Evolutionary conservation across 78 protist species (phyloP).

Genomic region (Dictyostelium capitatum): DNA sequence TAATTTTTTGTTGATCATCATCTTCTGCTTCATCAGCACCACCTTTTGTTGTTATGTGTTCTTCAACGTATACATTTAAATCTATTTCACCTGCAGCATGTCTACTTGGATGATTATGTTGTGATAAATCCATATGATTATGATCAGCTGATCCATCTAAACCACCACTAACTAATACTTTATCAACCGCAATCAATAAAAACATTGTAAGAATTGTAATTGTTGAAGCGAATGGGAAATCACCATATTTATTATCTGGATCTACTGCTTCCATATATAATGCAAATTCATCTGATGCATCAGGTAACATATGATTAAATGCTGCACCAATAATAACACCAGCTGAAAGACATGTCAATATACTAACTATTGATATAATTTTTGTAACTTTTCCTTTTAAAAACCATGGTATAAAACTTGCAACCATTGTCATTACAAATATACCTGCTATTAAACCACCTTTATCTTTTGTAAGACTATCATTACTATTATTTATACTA

Average conservation of each 20-base stretch:
- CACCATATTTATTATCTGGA: neutral
- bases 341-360: constrained; percentile 49
- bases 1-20: neutral
- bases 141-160: constrained; percentile 40
- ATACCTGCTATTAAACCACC: constrained; percentile 53
- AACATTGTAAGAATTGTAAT: constrained; percentile 56
- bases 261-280: constrained; percentile 1
- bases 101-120: constrained; percentile 25
- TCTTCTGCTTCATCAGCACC: neutral
- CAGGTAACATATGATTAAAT: constrained; percentile 57
- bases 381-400: constrained; percentile 20
- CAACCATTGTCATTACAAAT: constrained; percentile 25
- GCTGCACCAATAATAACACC: constrained; percentile 76
- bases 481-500: neutral
- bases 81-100: constrained; percentile 29
- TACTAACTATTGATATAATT: neutral
- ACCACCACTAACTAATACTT: constrained; percentile 43
- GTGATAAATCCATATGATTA: constrained; percentile 51
- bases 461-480: constrained; percentile 15
- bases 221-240: constrained; percentile 48
- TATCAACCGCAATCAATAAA: constrained; percentile 35
- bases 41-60: neutral
- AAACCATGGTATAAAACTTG: constrained; percentile 58
- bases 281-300: constrained; percentile 35
- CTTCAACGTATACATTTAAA: neutral